Evolutionary conservation across 164 flowering plant genomes (phyloP), one percentile per base, ranked within the genome.

Genomic region (Saururus chinensis): DNA sequence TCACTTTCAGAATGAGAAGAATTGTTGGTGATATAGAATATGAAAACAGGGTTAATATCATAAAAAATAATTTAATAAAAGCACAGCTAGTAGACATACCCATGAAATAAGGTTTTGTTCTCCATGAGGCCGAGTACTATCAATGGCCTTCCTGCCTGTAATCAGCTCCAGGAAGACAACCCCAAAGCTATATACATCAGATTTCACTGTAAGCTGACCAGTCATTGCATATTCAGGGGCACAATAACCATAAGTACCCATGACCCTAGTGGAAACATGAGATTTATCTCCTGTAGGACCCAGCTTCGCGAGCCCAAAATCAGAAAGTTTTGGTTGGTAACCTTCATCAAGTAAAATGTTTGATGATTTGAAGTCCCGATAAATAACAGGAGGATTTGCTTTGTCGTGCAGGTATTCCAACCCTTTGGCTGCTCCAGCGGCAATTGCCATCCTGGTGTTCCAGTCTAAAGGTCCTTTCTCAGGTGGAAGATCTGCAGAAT

Each of bases 381-480:
- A 83, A 48, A 86, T 86, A 56, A 88, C 85, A 37, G 90, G 84
- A 63, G 88, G 88, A 45, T 78, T 67, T 40, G 87, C 86, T 71
- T 75, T 64, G 59, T 76, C 71, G 66, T 86, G 92, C 60, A 88
- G 74, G 73, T 76, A 77, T 59, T 84, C 78, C 75, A 88, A 66
- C 40, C 89, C 96, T 73, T 73, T 83, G 21, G 96, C 92, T 70
- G 85, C 82, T 52, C 96, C 92, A 12, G 77, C 76, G 40, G 92
- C 96, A 65, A 88, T 86, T 71, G 48, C 77, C 85, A 88, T 81
- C 69, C 96, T 86, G 11, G 85, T 79, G 67, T 76, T 78, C 92
- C 96, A 86, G 56, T 86, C 88, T 19, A 88, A 65, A 55, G 87
- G 82, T 57, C 80, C 75, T 51, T 72, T 72, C 30, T 72, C 79